Evolutionary conservation across 2,329 filamentous ascomycete species (phyloP).

Genomic region (Neonectria ditissima): DNA sequence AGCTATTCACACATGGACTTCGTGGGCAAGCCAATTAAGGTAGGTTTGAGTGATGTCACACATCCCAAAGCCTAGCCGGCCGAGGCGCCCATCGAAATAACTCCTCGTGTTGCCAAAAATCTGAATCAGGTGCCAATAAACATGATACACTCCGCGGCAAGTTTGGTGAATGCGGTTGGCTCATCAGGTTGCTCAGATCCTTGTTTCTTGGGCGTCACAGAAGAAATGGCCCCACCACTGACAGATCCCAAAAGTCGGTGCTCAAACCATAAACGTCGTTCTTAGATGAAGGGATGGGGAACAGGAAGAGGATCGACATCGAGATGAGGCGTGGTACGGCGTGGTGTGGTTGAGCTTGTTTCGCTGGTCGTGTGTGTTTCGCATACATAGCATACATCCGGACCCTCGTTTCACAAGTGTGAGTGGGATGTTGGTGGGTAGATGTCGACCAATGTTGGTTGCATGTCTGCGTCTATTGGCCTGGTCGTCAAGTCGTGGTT

Average conservation of each 20-base stretch:
- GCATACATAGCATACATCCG: background rate
- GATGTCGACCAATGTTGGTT: background rate
- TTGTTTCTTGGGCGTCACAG: conserved; percentile 16
- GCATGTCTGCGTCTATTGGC: background rate
- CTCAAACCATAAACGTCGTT: conserved; percentile 11
- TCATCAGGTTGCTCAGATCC: conserved; percentile 5
- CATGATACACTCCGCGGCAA: conserved; percentile 14
- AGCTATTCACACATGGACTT: background rate
- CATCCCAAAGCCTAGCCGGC: background rate
- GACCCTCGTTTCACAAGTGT: background rate
- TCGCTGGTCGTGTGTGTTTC: conserved; percentile 1
- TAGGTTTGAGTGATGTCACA: background rate
- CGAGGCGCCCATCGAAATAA: background rate
- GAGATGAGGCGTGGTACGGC: background rate
- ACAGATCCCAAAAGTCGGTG: conserved; percentile 10
- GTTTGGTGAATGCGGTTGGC: conserved; percentile 14
- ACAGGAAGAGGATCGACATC: conserved; percentile 1
- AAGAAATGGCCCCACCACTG: conserved; percentile 17
- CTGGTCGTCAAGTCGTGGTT: conserved; percentile 33
- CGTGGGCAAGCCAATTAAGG: background rate
- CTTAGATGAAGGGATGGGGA: conserved; percentile 4
- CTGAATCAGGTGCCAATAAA: conserved; percentile 5
- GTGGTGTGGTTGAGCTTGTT: conserved; percentile 10
- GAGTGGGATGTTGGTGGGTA: conserved; percentile 4
- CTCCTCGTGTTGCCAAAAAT: background rate